A percentile compares a stretch with the other conserved stretches of the same genome.
phyloP scores from a whole-genome alignment of 169 alveolate genomes.

The Toxoplasma gondii region DNA sequence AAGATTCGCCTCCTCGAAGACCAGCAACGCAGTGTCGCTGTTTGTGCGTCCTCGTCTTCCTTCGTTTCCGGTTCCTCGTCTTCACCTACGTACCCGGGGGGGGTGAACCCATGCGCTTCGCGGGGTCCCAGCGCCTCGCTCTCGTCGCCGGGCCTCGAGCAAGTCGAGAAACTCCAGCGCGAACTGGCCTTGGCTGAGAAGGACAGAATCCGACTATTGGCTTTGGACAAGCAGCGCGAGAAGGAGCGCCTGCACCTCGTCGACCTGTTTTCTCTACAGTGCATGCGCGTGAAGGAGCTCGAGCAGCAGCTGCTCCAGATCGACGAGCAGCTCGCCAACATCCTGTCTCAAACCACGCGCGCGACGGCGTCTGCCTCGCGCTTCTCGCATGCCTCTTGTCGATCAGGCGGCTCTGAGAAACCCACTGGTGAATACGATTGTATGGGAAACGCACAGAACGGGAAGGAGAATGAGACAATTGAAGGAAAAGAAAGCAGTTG shows the following conservation, averaged over 20 bases:
- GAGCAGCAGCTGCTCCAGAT: constrained; percentile 38
- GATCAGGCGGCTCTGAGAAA: not conserved
- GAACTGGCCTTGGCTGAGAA: not conserved
- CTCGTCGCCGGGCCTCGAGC: not conserved
- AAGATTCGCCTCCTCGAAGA: constrained; percentile 19
- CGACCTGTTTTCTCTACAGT: constrained; percentile 15
- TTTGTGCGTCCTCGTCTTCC: constrained; percentile 14
- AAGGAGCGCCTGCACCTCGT: constrained; percentile 10
- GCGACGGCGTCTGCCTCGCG: not conserved
- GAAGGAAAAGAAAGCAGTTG: no score
- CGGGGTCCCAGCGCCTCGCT: not conserved
- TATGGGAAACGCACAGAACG: not conserved
- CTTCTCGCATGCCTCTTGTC: not conserved
- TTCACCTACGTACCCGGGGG: not conserved
- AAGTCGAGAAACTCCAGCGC: not conserved
- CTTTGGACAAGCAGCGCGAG: constrained; percentile 27
- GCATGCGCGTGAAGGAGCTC: constrained; percentile 34
- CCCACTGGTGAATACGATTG: not conserved
- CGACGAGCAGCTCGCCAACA: constrained; percentile 12
- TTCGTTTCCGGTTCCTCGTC: not conserved
- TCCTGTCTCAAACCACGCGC: not conserved
- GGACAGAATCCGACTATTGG: not conserved
- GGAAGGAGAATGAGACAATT: not conserved
- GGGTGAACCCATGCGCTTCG: not conserved
- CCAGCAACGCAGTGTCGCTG: constrained; percentile 19